Conservation (phyloP, 805 yeast genomes). For the Candida saitoana region DNA sequence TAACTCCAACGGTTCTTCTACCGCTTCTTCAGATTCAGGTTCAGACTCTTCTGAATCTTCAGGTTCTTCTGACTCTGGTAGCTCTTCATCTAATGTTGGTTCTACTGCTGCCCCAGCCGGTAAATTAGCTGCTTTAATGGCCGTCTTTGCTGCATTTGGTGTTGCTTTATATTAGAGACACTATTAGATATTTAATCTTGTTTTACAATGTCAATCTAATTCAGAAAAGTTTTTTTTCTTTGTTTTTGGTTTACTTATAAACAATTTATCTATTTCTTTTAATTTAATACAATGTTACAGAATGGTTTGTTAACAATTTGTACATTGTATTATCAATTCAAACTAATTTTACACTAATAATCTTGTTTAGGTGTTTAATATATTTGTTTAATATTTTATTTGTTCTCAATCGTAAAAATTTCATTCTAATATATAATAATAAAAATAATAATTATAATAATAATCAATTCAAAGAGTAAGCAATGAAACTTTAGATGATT, state of each 20-base stretch:
- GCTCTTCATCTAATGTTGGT: slow-evolving; percentile 22
- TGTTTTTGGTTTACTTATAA: neutral
- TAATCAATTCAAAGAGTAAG: too few relatives aligned
- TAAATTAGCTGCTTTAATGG: slow-evolving; percentile 25
- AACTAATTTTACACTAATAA: neutral
- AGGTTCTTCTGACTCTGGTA: too few relatives aligned
- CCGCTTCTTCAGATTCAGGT: slow-evolving; percentile 25
- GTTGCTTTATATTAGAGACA: slow-evolving; percentile 24
- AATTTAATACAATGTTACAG: neutral
- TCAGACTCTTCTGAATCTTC: slow-evolving; percentile 14
- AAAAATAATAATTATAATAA: too few relatives aligned
- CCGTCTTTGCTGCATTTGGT: slow-evolving; percentile 36
- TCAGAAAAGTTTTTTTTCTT: neutral
- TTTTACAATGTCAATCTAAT: neutral
- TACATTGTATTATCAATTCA: neutral
- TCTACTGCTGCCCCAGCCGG: slow-evolving; percentile 15
- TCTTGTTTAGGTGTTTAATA: slow-evolving; percentile 1
- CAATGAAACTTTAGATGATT: too few relatives aligned
- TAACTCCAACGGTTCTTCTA: slow-evolving; percentile 19
- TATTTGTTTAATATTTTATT: slow-evolving; percentile 1
- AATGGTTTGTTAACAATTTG: slow-evolving; percentile 76
- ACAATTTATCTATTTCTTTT: slow-evolving; percentile 1
- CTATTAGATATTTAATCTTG: neutral
- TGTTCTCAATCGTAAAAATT: neutral
- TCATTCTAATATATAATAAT: neutral